These are phyloP conservation scores for Cyberlindnera misumaiensis DNA, from an alignment of 805 yeast genomes.

Conservation along the genomic window DNA sequence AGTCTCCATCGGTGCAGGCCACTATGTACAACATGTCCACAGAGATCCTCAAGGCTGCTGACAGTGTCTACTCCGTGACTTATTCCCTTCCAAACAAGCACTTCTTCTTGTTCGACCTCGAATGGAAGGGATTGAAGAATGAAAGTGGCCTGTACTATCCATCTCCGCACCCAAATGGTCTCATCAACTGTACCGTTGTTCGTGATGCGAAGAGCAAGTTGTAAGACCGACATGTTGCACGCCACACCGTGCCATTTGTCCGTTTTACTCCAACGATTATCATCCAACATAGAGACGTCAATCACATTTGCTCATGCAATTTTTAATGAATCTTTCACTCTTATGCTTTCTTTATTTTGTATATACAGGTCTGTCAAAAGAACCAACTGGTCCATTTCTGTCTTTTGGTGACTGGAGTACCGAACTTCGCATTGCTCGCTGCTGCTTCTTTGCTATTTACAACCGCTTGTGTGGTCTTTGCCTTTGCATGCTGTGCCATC, in stretches of 20 bases:
- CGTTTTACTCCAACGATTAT: background rate
- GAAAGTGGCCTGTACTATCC: constrained; percentile 86
- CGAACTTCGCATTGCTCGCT: constrained; percentile 41
- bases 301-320: too few species aligned
- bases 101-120: constrained; percentile 71
- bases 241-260: too few species aligned
- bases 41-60: constrained; percentile 54
- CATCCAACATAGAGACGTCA: too few species aligned
- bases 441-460: constrained; percentile 28
- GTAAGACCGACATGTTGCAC: constrained; percentile 22
- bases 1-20: constrained; percentile 93
- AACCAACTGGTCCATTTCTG: constrained; percentile 58
- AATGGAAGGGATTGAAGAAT: constrained; percentile 78
- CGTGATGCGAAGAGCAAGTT: constrained; percentile 56
- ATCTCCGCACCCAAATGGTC: constrained; percentile 86
- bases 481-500: constrained; percentile 29
- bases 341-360: too few species aligned
- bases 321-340: too few species aligned
- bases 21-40: constrained; percentile 92
- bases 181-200: constrained; percentile 80
- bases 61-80: constrained; percentile 55
- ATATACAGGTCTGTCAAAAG: constrained; percentile 28
- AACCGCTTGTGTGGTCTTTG: constrained; percentile 25
- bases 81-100: constrained; percentile 89
- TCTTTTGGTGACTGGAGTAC: constrained; percentile 42